Base-by-base conservation (phyloP, 371 early-diverging fungal genomes). In the Basidiobolus heterosporus region DNA sequence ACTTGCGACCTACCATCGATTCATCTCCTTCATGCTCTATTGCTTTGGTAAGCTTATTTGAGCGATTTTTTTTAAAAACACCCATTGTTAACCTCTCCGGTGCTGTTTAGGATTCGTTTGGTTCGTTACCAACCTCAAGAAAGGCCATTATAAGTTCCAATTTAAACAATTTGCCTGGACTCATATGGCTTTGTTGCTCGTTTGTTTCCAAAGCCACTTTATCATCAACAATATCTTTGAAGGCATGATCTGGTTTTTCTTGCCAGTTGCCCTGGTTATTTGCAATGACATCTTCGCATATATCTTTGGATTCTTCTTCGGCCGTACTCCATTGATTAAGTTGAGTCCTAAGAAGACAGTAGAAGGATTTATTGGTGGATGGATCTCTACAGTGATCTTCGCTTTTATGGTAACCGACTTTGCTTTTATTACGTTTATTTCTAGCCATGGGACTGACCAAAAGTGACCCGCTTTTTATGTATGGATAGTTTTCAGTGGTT, bases 341-440 rank as follows among this genome's bases (percentile, higher is more conserved):
- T 66, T 99, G 7, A 85, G 86, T 53, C 99, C 99, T 16, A 99
- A 99, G 61, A 99, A 99, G 74, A 99, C 99, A 15, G 86, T 91
- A 62, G 99, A 99, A 64, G 99, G 99, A 5, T 98, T 97, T 57
- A 69, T 97, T 35, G 98, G 98, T 45, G 99, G 83, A 16, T 80
- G 88, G 50, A 48, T 98, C 36, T 73, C 75, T 51, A 98, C 98
- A 1, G 53, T 87, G 44, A 54, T 88, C 30, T 30, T 30, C 30
- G 30, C 30, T 9, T 30, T 30, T 9, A 30, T 30, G 30, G 30
- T 30, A 30, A 30, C 30, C 9, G 9, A 30, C 5, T 30, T 30
- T 9, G 5, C 3, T 30, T n/a, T n/a, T n/a, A n/a, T 9, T 9
- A 30, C 30, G 5, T 30, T 9, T 9, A 3, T 30, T 30, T 3